Base-by-base conservation (phyloP, 139 green algal species). In the Coelastrella sp. region DNA sequence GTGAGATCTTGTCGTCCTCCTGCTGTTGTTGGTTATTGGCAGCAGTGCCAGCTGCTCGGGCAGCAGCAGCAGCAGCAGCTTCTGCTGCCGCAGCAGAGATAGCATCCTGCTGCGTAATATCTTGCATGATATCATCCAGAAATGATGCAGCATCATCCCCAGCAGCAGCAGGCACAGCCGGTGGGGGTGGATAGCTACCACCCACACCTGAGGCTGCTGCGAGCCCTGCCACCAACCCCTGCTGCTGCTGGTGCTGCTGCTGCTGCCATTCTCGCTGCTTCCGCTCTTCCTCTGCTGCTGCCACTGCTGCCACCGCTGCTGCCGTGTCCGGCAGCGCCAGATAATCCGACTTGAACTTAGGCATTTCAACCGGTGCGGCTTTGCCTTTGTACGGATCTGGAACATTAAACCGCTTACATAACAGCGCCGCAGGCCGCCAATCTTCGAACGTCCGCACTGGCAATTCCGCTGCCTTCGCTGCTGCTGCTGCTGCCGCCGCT, bases 351-450 rank as follows among this genome's bases (percentile, higher is more conserved):
- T 92, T 92, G 92, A 96, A 97, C 73, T 92, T 93, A 4, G 92
- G 92, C 73, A 92, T 79, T 32, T 90, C 59, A 13, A 78, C 23
- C 3, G 85, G 85, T 20, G n/a, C 16, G 5, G 92, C 54, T 20
- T 90, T 90, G 16, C 87, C 92, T 54, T 94, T 92, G 79, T 96
- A 98, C 0, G 98, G 98, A 90, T 99, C 96, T 0, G 94, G 91
- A 71, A 99, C 95, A 32, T 97, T 97, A 83, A 99, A 98, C 0
- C 98, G 93, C 92, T 96, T 97, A 94, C 98, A 99, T 86, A 99
- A 95, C 89, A 99, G 93, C 6, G 96, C 93, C 68, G 90, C 93
- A 10, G 98, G 98, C 60, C 95, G 83, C 98, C 98, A 99, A 32
- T 99, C 96, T 77, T 97, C 94, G 61, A 91, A 89, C 0, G 78